These are phyloP conservation scores for Syzygium jambos DNA, from an alignment of 345 rosid genomes.

Conservation along the genomic window DNA sequence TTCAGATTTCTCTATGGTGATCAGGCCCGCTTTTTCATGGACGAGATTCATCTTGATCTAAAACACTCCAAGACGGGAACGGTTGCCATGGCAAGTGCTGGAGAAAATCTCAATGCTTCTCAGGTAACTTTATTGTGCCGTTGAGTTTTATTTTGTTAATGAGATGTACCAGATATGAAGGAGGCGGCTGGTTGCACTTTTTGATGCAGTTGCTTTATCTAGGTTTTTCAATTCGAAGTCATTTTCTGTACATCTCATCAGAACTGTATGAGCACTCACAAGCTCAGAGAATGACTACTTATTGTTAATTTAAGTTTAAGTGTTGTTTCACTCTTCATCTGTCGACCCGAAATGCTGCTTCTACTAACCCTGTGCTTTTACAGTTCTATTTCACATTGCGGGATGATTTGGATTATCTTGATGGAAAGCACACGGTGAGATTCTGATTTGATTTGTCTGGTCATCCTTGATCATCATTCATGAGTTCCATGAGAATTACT, in stretches of 20 bases:
- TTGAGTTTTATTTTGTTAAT: not conserved
- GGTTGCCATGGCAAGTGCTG: constrained; percentile 94
- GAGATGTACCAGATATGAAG: not conserved
- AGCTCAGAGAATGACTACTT: not conserved
- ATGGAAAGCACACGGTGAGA: constrained; percentile 91
- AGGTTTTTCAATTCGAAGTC: not conserved
- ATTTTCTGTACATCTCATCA: not conserved
- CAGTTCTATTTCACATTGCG: constrained; percentile 92
- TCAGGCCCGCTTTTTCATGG: constrained; percentile 83
- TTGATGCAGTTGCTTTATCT: not conserved
- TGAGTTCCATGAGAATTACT: not conserved
- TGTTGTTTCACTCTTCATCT: not conserved
- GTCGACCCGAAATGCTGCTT: not conserved
- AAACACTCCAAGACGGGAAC: constrained; percentile 83
- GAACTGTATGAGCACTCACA: not conserved
- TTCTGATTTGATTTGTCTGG: not conserved
- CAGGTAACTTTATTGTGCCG: constrained; percentile 36
- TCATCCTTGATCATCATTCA: not conserved
- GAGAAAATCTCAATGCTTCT: constrained; percentile 95
- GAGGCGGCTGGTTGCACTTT: not conserved
- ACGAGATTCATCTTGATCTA: constrained; percentile 82
- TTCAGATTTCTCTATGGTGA: constrained; percentile 78
- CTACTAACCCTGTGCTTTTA: constrained; percentile 9
- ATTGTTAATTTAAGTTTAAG: not conserved
- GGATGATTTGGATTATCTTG: constrained; percentile 90